Evolutionary conservation across 1,284 basidiomycete species (phyloP).

Genomic region (Ceratobasidium sp.): DNA sequence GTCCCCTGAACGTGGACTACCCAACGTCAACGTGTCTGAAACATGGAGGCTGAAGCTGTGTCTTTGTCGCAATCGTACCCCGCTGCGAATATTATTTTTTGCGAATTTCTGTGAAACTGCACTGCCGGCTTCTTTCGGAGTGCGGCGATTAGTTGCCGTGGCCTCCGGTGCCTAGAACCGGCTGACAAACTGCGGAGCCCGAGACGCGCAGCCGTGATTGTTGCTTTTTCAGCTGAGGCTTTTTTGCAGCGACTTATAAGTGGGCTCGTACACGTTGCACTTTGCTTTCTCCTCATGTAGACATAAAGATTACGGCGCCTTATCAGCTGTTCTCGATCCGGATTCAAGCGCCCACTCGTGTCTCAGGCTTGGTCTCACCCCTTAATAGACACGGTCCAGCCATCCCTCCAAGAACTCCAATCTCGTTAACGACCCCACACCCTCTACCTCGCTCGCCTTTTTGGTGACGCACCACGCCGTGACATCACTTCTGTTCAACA

Average conservation of each 20-base stretch:
- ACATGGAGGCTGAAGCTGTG: neutral
- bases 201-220: conserved; percentile 3
- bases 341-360: conserved; percentile 14
- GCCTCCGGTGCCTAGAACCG: conserved; percentile 31
- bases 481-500: neutral
- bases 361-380: conserved; percentile 11
- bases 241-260: conserved; percentile 36
- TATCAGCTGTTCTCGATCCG: neutral
- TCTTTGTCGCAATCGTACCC: too few species aligned
- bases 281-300: conserved; percentile 25
- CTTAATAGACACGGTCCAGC: conserved; percentile 3
- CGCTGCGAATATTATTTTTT: conserved; percentile 7
- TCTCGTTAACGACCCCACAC: neutral
- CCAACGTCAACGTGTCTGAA: neutral
- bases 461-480: conserved; percentile 18
- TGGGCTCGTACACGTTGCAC: conserved; percentile 29
- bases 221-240: conserved; percentile 24
- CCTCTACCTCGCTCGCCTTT: neutral
- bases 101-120: conserved; percentile 1
- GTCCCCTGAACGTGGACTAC: neutral
- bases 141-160: neutral
- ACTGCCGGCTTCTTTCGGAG: neutral
- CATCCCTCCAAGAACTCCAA: neutral
- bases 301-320: neutral
- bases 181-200: conserved; percentile 1